These are phyloP conservation scores for Oldenlandia corymbosa DNA, from an alignment of 257 asterid species.

Conservation along the genomic window DNA sequence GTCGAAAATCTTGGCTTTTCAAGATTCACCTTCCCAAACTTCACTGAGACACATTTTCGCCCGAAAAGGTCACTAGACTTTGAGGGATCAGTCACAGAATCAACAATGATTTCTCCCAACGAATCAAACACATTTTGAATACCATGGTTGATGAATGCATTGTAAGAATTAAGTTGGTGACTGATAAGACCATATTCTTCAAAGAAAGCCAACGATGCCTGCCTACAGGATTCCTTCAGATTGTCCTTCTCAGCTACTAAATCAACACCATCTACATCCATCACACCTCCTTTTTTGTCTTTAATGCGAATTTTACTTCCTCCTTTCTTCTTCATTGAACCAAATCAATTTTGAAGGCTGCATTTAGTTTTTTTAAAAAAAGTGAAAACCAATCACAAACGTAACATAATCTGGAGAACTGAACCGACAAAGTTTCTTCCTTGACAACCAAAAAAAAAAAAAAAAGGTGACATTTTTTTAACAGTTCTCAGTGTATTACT, in stretches of 20 bases:
- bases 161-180: conserved; percentile 81
- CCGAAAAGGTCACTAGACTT: conserved; percentile 60
- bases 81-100: conserved; percentile 82
- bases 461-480: too few species aligned
- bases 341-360: conserved; percentile 8
- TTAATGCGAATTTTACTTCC: conserved; percentile 21
- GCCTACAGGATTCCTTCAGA: conserved; percentile 44
- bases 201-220: conserved; percentile 64
- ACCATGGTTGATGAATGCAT: conserved; percentile 61
- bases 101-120: conserved; percentile 61
- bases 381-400: background rate
- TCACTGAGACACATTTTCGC: conserved; percentile 72
- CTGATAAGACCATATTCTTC: conserved; percentile 70
- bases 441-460: too few species aligned
- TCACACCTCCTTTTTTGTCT: conserved; percentile 10
- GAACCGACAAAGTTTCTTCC: too few species aligned
- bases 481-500: too few species aligned
- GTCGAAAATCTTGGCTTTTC: conserved; percentile 57
- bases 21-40: conserved; percentile 68
- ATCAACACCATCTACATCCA: conserved; percentile 47
- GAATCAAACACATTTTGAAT: conserved; percentile 68
- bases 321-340: conserved; percentile 15
- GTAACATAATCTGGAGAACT: too few species aligned
- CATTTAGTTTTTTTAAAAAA: background rate
- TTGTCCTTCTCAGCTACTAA: conserved; percentile 49